Conservation (phyloP, 2,329 filamentous ascomycete genomes). For the Fonsecaea pedrosoi region DNA sequence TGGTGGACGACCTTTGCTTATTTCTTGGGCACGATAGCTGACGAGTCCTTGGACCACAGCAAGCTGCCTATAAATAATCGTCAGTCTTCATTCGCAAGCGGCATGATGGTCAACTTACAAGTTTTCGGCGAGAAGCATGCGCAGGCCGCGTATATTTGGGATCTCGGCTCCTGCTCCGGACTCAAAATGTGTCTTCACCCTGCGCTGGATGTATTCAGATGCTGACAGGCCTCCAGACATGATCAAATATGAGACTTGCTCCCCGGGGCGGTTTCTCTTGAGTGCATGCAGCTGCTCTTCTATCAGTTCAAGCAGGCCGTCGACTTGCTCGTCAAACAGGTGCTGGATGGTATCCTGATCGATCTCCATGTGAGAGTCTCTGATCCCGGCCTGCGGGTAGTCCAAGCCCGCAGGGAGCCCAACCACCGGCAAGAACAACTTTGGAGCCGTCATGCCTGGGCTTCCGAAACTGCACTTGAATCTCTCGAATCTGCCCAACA, state of each 20-base stretch:
- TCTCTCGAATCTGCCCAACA: slow-evolving; percentile 44
- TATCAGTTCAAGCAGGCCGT: slow-evolving; percentile 44
- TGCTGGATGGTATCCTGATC: slow-evolving; percentile 27
- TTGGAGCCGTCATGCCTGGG: slow-evolving; percentile 39
- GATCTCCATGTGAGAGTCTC: slow-evolving; percentile 44
- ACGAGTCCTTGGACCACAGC: slow-evolving; percentile 47
- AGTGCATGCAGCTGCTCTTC: slow-evolving; percentile 41
- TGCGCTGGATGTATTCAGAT: slow-evolving; percentile 43
- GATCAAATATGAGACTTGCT: slow-evolving; percentile 45
- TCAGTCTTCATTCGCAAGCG: background rate
- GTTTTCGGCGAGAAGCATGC: slow-evolving; percentile 45
- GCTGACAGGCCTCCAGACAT: slow-evolving; percentile 47
- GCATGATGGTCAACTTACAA: slow-evolving; percentile 30
- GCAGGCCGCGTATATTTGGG: slow-evolving; percentile 40
- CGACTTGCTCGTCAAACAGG: slow-evolving; percentile 32
- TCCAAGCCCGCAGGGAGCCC: slow-evolving; percentile 35
- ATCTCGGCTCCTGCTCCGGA: slow-evolving; percentile 23
- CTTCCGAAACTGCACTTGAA: slow-evolving; percentile 47
- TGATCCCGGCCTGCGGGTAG: slow-evolving; percentile 42
- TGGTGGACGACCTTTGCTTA: slow-evolving; percentile 41
- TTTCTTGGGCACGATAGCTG: slow-evolving; percentile 44
- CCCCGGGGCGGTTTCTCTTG: slow-evolving; percentile 38
- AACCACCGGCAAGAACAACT: slow-evolving; percentile 43
- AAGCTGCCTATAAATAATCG: slow-evolving; percentile 36
- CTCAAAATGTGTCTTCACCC: slow-evolving; percentile 41